Conservation (phyloP, 2,329 filamentous ascomycete genomes). For the Penicillium nordicum region DNA sequence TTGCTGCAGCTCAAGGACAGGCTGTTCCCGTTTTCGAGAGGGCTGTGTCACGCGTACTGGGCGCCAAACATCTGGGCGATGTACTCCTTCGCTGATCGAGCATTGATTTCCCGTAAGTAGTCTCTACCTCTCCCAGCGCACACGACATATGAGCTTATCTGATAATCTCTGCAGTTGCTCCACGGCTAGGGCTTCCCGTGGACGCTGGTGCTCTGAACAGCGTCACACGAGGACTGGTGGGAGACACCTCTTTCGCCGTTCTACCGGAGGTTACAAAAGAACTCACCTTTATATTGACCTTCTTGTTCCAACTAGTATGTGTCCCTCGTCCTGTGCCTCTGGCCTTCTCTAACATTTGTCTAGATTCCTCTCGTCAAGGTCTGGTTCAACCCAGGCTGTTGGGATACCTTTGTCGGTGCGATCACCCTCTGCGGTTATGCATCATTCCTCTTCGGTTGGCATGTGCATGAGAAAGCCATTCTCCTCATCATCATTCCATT, state of each 20-base stretch:
- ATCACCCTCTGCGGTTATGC: conserved; percentile 92
- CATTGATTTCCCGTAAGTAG: conserved; percentile 71
- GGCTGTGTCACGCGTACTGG: conserved; percentile 97
- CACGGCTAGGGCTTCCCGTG: conserved; percentile 70
- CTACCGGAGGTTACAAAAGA: conserved; percentile 80
- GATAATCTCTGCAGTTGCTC: conserved; percentile 61
- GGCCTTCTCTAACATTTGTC: conserved; percentile 14
- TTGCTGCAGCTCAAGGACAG: conserved; percentile 78
- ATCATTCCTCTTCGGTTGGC: conserved; percentile 97
- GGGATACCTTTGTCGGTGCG: conserved; percentile 85
- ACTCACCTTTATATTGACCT: conserved; percentile 75
- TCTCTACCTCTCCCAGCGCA: not conserved
- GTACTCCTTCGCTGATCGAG: conserved; percentile 85
- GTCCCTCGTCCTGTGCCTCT: not conserved
- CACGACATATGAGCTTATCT: conserved; percentile 24
- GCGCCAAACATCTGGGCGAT: conserved; percentile 96
- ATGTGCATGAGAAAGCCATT: conserved; percentile 97
- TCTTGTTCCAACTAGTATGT: conserved; percentile 70
- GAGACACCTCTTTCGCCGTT: conserved; percentile 90
- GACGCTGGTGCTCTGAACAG: conserved; percentile 75
- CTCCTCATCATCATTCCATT: conserved; percentile 93
- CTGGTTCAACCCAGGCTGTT: conserved; percentile 75
- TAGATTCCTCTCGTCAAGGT: conserved; percentile 74
- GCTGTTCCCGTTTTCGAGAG: conserved; percentile 89
- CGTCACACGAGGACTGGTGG: conserved; percentile 87